Base-by-base conservation (phyloP, 2,329 filamentous ascomycete genomes). In the Colletotrichum sp. region DNA sequence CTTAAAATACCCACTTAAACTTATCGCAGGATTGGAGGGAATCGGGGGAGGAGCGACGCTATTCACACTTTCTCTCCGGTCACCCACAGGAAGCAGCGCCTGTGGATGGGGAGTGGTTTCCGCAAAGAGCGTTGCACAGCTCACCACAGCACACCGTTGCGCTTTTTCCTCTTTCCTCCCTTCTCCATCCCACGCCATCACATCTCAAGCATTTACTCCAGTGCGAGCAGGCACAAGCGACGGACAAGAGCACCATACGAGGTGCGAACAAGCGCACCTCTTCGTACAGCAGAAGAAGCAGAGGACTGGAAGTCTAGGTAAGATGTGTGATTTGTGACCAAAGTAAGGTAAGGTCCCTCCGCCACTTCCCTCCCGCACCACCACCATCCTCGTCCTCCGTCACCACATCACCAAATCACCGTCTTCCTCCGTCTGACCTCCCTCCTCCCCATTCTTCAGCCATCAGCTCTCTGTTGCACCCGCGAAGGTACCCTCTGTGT, bases 371-470 rank as follows among this genome's bases (percentile, higher is more conserved):
- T 68, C 52, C 66, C 66, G 66, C 66, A 68, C 66, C 64, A 52
- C 64, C 55, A 60, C 16, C 52, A 44, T 24, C 32, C 36, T 18
- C 66, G 26, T 32, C 44, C 28, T 32, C 32, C 24, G n/a, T 49
- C 39, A 67, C 65, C 32, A 16, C 44, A 55, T 55, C 64, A 55
- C 44, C 65, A 24, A 52, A 52, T 52, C 44, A 52, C 44, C 44
- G n/a, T 52, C 44, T 52, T 32, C 26, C 65, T 55, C 26, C 39
- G 63, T 75, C 73, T 72, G 59, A 75, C 73, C 69, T 55, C 70
- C 65, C 52, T 63, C 26, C n/a, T 24, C 24, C 34, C 26, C 21
- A n/a, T 28, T 55, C 62, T 62, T 63, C 57, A 57, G n/a, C 39
- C 49, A 32, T 76, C 70, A 52, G 44, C 34, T 59, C 39, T 73